These are phyloP conservation scores for Citrullus mucosospermus DNA, from an alignment of 306 rosid genomes.

Conservation along the genomic window DNA sequence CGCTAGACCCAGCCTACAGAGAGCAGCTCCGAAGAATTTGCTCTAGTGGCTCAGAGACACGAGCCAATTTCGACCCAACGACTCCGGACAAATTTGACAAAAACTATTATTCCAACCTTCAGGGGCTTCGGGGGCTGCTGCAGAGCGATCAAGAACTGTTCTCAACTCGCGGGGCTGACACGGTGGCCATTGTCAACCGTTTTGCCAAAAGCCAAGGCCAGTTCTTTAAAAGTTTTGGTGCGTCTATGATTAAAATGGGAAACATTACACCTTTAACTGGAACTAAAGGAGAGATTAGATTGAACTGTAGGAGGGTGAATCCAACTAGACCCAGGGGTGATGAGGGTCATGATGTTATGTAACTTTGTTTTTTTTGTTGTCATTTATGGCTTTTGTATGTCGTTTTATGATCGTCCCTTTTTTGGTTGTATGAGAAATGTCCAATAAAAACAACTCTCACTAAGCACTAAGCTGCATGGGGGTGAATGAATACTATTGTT, in stretches of 20 bases:
- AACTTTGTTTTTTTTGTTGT: not conserved
- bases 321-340: not conserved
- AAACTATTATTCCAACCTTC: conserved; percentile 29
- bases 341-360: not conserved
- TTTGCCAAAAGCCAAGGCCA: conserved; percentile 25
- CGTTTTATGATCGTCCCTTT: too few relatives aligned
- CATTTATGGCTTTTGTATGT: too few relatives aligned
- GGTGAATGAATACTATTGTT: too few relatives aligned
- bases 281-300: conserved; percentile 25
- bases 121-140: conserved; percentile 22
- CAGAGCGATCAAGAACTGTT: conserved; percentile 30
- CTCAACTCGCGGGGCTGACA: conserved; percentile 24
- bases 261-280: conserved; percentile 25
- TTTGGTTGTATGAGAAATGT: too few relatives aligned
- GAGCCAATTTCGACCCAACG: conserved; percentile 17
- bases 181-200: conserved; percentile 17
- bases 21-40: conserved; percentile 19
- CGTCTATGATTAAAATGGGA: conserved; percentile 36
- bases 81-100: conserved; percentile 25
- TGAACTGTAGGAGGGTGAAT: conserved; percentile 24
- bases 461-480: too few relatives aligned
- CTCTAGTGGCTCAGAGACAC: not conserved
- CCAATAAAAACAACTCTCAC: too few relatives aligned
- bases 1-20: conserved; percentile 14
- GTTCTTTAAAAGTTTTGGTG: conserved; percentile 23